Evolutionary conservation across 495 filamentous ascomycete species (phyloP).

Genomic region (Endocarpon pusillum): DNA sequence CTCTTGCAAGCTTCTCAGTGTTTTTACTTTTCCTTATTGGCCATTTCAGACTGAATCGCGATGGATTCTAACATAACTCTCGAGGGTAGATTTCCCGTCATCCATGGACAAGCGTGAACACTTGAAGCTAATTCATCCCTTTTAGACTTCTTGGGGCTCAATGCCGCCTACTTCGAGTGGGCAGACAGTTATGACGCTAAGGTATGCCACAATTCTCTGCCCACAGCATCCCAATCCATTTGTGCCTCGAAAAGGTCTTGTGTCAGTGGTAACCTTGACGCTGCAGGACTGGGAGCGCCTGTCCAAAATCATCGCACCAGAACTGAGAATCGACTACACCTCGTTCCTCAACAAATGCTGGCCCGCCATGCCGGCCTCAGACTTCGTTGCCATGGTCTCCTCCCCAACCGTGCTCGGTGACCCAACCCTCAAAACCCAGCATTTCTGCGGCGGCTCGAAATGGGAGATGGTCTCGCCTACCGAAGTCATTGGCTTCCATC

Average conservation of each 20-base stretch:
- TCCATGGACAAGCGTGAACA: too few relatives aligned
- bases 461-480: constrained; percentile 56
- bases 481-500: constrained; percentile 55
- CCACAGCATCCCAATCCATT: too few relatives aligned
- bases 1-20: too few relatives aligned
- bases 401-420: constrained; percentile 51
- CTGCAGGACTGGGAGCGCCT: constrained; percentile 66
- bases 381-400: constrained; percentile 54
- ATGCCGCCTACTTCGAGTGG: constrained; percentile 26
- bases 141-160: background rate
- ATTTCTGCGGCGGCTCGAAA: constrained; percentile 53
- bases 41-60: too few relatives aligned
- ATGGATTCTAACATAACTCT: too few relatives aligned
- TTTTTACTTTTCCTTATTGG: too few relatives aligned
- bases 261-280: too few relatives aligned
- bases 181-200: constrained; percentile 70
- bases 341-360: constrained; percentile 54
- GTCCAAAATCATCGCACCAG: constrained; percentile 52
- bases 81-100: too few relatives aligned
- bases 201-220: too few relatives aligned
- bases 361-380: constrained; percentile 54
- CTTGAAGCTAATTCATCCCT: too few relatives aligned
- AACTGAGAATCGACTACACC: constrained; percentile 52
- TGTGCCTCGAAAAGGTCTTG: too few relatives aligned
- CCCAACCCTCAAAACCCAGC: constrained; percentile 54